Percentiles rank a stretch among this genome's conserved stretches.
These are phyloP conservation scores for Ganoderma boninense DNA, from an alignment of 1,284 basidiomycete genomes.

Conservation along the genomic window DNA sequence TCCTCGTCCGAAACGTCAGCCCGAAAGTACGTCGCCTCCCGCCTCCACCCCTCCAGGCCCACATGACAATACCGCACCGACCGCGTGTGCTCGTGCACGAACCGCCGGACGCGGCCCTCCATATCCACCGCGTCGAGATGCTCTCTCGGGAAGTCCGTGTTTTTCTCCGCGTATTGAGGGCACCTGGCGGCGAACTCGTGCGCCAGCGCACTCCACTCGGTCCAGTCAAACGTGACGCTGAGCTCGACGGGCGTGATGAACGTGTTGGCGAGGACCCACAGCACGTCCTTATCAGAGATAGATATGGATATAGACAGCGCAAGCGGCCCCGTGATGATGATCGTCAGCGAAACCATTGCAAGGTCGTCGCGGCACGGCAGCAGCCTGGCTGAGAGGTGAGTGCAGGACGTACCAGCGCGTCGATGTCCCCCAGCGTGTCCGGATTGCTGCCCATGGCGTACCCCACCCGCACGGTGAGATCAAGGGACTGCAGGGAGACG, in stretches of 20 bases:
- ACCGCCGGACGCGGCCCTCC: neutral
- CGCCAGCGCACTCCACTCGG: neutral
- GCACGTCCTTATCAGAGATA: neutral
- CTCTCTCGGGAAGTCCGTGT: neutral
- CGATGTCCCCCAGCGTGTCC: neutral
- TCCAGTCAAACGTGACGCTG: neutral
- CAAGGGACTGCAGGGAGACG: neutral
- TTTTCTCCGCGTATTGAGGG: neutral
- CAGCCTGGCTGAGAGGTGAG: neutral
- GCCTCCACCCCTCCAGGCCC: neutral
- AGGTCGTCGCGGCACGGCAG: too few relatives aligned
- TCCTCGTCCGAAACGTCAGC: neutral
- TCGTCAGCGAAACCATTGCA: neutral
- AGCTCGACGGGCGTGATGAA: neutral
- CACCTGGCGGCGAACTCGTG: neutral
- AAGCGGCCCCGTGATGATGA: too few relatives aligned
- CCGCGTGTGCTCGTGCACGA: neutral
- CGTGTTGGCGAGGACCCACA: neutral
- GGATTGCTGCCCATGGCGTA: neutral
- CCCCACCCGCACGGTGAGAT: neutral
- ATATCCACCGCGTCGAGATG: neutral
- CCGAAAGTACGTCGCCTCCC: neutral
- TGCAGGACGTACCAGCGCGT: neutral
- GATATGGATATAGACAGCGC: neutral
- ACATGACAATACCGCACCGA: neutral